phyloP scores from a whole-genome alignment of 2,329 filamentous ascomycete species.

The Botrytis fabae region DNA sequence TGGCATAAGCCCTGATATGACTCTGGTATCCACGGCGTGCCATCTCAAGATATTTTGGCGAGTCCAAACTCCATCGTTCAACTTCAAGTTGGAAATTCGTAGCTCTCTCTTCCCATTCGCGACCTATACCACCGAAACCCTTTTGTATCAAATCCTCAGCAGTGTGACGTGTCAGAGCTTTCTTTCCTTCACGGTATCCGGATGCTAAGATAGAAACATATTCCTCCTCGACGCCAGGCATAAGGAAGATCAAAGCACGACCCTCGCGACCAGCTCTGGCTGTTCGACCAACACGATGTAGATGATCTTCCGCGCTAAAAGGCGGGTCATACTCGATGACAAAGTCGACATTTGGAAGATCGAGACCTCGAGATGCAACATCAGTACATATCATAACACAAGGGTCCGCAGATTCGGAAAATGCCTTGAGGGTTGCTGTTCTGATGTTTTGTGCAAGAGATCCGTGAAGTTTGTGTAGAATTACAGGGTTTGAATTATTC shows the following conservation, averaged over 20 bases:
- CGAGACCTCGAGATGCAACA: constrained; percentile 91
- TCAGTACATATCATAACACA: constrained; percentile 91
- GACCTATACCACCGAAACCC: constrained; percentile 56
- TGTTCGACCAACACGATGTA: constrained; percentile 92
- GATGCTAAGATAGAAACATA: constrained; percentile 65
- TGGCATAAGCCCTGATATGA: constrained; percentile 92
- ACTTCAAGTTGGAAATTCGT: constrained; percentile 68
- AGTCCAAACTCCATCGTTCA: constrained; percentile 64
- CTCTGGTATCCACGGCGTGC: constrained; percentile 86
- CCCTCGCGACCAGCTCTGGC: constrained; percentile 89
- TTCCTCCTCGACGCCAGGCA: constrained; percentile 87
- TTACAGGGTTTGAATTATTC: constrained; percentile 72
- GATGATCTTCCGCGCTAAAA: constrained; percentile 88
- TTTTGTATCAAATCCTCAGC: constrained; percentile 67
- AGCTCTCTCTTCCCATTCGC: constrained; percentile 63
- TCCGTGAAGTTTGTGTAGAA: constrained; percentile 84
- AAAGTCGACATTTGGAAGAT: constrained; percentile 91
- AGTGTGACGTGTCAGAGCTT: constrained; percentile 62
- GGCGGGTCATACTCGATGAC: constrained; percentile 96
- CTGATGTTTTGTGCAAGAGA: constrained; percentile 86
- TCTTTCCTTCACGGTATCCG: constrained; percentile 52
- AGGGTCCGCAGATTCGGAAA: constrained; percentile 70
- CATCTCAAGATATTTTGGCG: constrained; percentile 71
- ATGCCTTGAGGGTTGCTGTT: constrained; percentile 80
- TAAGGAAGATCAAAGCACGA: constrained; percentile 83